phyloP scores from a whole-genome alignment of 768 basidiomycete genomes.

The Naganishia vaughanmartiniae region DNA sequence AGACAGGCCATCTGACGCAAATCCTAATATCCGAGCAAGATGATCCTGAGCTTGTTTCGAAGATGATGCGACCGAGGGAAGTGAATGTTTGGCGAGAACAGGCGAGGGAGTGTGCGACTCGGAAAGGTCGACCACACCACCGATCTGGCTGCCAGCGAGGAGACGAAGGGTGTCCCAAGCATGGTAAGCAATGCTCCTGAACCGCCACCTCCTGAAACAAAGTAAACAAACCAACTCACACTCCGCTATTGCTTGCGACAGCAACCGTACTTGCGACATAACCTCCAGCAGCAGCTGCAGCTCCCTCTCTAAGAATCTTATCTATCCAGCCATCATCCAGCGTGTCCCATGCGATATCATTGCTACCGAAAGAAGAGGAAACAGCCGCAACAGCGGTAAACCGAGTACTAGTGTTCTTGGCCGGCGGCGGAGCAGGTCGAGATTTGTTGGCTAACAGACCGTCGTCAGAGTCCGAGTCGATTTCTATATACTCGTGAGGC shows the following conservation, averaged over 20 bases:
- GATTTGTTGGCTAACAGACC: background rate
- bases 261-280: background rate
- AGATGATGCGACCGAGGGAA: background rate
- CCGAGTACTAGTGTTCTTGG: background rate
- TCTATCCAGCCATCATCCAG: conserved; percentile 22
- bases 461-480: conserved; percentile 17
- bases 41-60: background rate
- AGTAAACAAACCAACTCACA: conserved; percentile 1
- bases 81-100: background rate
- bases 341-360: conserved; percentile 22
- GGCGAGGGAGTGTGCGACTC: background rate
- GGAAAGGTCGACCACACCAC: background rate
- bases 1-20: background rate
- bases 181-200: background rate
- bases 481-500: conserved; percentile 11
- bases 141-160: background rate
- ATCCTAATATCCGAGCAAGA: background rate
- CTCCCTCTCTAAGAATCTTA: conserved; percentile 12
- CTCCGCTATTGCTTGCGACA: background rate
- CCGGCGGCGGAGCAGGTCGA: background rate
- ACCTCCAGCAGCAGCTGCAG: background rate
- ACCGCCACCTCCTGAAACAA: background rate
- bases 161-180: background rate
- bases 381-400: conserved; percentile 5
- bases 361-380: conserved; percentile 1